These are phyloP conservation scores for Phytophthora sansomeana DNA, from an alignment of 352 stramenopile species.

Conservation along the genomic window DNA sequence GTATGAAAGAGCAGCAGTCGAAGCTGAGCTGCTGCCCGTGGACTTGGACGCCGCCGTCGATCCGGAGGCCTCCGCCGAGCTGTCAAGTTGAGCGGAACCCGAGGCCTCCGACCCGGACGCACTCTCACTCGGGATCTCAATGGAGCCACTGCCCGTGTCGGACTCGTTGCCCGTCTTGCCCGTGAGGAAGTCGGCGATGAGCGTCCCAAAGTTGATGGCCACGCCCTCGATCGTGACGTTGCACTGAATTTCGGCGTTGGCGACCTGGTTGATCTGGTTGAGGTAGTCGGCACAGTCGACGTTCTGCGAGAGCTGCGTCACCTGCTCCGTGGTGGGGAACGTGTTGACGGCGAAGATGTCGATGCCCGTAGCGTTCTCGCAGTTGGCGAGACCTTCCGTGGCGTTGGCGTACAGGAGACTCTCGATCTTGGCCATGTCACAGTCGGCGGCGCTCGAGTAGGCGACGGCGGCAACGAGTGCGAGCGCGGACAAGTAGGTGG, in stretches of 20 bases:
- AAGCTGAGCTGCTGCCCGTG: constrained; percentile 6
- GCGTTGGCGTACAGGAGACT: constrained; percentile 63
- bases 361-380: constrained; percentile 52
- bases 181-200: constrained; percentile 66
- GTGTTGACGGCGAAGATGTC: constrained; percentile 58
- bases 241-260: constrained; percentile 69
- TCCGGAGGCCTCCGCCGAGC: constrained; percentile 13
- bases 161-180: constrained; percentile 74
- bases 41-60: constrained; percentile 24
- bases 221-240: constrained; percentile 57
- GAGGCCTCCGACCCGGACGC: constrained; percentile 23
- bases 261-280: constrained; percentile 78
- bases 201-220: constrained; percentile 52
- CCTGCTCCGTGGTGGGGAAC: constrained; percentile 67
- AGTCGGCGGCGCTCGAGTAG: constrained; percentile 44
- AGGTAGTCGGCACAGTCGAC: constrained; percentile 69
- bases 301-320: constrained; percentile 58
- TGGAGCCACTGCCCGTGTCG: constrained; percentile 44
- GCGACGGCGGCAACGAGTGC: constrained; percentile 33
- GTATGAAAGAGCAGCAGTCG: constrained; percentile 15
- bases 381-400: constrained; percentile 54
- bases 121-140: constrained; percentile 37
- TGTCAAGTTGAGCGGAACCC: constrained; percentile 23
- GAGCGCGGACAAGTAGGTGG: constrained; percentile 26
- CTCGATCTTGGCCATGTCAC: constrained; percentile 64